A percentile compares a stretch with the other conserved stretches of the same genome.
phyloP scores from a whole-genome alignment of 2,329 filamentous ascomycete species.

The Zymoseptoria pseudotritici region DNA sequence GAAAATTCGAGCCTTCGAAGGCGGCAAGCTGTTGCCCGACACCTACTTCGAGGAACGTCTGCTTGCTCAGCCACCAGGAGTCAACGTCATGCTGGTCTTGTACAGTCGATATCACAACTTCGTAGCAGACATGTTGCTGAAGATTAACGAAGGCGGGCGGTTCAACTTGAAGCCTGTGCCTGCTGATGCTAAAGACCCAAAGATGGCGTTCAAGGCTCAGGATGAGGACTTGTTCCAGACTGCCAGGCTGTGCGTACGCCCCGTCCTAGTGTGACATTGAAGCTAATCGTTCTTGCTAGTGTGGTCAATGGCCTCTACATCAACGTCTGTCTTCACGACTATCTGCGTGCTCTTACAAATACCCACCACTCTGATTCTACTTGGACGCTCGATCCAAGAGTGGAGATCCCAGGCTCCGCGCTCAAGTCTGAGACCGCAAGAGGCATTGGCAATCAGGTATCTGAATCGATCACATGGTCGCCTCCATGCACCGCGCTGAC shows the following conservation, averaged over 20 bases:
- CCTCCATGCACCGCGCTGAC: neutral
- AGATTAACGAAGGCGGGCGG: conserved; percentile 61
- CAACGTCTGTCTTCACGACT: conserved; percentile 71
- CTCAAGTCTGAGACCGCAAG: conserved; percentile 55
- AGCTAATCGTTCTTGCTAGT: too few relatives aligned
- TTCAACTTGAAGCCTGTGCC: conserved; percentile 52
- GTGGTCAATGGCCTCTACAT: conserved; percentile 69
- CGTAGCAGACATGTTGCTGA: conserved; percentile 56
- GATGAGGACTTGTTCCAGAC: conserved; percentile 77
- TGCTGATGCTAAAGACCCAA: conserved; percentile 44
- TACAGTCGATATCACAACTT: conserved; percentile 74
- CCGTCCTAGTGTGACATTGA: too few relatives aligned
- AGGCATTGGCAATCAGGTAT: conserved; percentile 38
- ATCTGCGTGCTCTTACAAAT: conserved; percentile 70
- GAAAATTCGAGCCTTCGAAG: conserved; percentile 54
- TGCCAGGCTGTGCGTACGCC: conserved; percentile 46
- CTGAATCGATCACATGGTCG: neutral
- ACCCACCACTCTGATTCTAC: conserved; percentile 64
- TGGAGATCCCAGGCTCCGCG: conserved; percentile 43
- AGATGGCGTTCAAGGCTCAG: conserved; percentile 43
- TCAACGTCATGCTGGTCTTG: conserved; percentile 66
- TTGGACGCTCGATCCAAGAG: conserved; percentile 74
- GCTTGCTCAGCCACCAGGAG: conserved; percentile 63
- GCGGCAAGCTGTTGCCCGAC: conserved; percentile 66
- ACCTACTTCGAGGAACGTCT: conserved; percentile 64